Percentiles rank a stretch among this genome's conserved stretches.
These are phyloP conservation scores for Neoconidiobolus thromboides DNA, from an alignment of 371 early-diverging fungal genomes.

Conservation along the genomic window DNA sequence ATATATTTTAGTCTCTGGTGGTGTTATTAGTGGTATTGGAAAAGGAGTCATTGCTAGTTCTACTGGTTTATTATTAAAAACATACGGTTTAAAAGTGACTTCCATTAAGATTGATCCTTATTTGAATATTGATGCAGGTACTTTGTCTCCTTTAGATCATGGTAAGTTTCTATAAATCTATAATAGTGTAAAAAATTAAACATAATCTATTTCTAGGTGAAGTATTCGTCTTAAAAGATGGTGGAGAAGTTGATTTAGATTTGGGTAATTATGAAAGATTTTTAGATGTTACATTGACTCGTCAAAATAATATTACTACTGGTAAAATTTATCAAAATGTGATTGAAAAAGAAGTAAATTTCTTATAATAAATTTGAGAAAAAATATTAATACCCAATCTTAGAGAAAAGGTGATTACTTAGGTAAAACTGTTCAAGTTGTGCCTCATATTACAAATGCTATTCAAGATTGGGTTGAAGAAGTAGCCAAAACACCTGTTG, in stretches of 20 bases:
- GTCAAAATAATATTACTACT: constrained; percentile 96
- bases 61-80: constrained; percentile 90
- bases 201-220: constrained; percentile 41
- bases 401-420: constrained; percentile 88
- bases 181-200: neutral
- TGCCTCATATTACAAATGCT: constrained; percentile 94
- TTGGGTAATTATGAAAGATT: constrained; percentile 99
- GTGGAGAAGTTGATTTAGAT: constrained; percentile 98
- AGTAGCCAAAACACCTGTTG: constrained; percentile 70
- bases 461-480: constrained; percentile 95
- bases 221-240: constrained; percentile 98
- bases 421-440: constrained; percentile 98
- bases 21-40: constrained; percentile 97
- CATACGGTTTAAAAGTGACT: constrained; percentile 85
- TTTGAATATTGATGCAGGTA: constrained; percentile 98
- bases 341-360: constrained; percentile 59
- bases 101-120: constrained; percentile 99
- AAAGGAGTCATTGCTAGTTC: constrained; percentile 98
- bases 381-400: constrained; percentile 5
- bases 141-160: constrained; percentile 93
- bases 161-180: constrained; percentile 25
- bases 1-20: constrained; percentile 96
- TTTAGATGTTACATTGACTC: constrained; percentile 78
- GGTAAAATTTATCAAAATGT: constrained; percentile 95
- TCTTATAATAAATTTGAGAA: constrained; percentile 1